phyloP scores from a whole-genome alignment of 2,329 filamentous ascomycete species.

The Taxawa tesnikishii region DNA sequence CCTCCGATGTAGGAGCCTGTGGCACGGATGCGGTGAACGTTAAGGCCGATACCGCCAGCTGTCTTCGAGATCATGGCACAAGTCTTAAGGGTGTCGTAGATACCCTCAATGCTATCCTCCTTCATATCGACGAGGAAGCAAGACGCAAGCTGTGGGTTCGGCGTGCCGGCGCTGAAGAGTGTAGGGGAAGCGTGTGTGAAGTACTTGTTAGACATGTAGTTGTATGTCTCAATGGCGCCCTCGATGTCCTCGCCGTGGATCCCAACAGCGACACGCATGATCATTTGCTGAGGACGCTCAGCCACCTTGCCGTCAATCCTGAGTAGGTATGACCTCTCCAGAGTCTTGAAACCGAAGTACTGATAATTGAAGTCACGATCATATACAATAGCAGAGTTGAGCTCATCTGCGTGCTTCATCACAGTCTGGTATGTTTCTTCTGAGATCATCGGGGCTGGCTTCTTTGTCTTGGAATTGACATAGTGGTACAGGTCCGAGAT shows the following conservation, averaged over 20 bases:
- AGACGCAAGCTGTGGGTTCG: slow-evolving; percentile 85
- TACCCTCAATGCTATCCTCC: slow-evolving; percentile 97
- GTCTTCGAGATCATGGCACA: slow-evolving; percentile 99
- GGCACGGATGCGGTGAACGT: slow-evolving; percentile 90
- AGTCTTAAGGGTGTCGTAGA: slow-evolving; percentile 97
- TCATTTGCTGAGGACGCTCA: slow-evolving; percentile 97
- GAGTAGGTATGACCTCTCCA: slow-evolving; percentile 94
- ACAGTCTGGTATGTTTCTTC: slow-evolving; percentile 81
- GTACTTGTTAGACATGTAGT: slow-evolving; percentile 96
- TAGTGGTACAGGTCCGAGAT: slow-evolving; percentile 91
- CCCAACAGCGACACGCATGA: slow-evolving; percentile 96
- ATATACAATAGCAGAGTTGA: slow-evolving; percentile 98
- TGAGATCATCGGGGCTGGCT: slow-evolving; percentile 85
- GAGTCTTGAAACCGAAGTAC: slow-evolving; percentile 99
- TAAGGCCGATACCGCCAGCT: slow-evolving; percentile 93
- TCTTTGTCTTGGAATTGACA: slow-evolving; percentile 84
- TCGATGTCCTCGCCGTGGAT: slow-evolving; percentile 95
- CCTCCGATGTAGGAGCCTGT: slow-evolving; percentile 97
- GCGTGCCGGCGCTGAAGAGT: slow-evolving; percentile 94
- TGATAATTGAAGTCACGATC: slow-evolving; percentile 99
- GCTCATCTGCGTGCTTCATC: slow-evolving; percentile 90
- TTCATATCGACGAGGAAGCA: slow-evolving; percentile 99
- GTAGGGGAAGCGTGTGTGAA: slow-evolving; percentile 98
- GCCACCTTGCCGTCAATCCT: slow-evolving; percentile 93
- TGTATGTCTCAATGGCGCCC: slow-evolving; percentile 92